Base-by-base conservation (phyloP, 2,329 filamentous ascomycete genomes). In the Aspergillus sp. region DNA sequence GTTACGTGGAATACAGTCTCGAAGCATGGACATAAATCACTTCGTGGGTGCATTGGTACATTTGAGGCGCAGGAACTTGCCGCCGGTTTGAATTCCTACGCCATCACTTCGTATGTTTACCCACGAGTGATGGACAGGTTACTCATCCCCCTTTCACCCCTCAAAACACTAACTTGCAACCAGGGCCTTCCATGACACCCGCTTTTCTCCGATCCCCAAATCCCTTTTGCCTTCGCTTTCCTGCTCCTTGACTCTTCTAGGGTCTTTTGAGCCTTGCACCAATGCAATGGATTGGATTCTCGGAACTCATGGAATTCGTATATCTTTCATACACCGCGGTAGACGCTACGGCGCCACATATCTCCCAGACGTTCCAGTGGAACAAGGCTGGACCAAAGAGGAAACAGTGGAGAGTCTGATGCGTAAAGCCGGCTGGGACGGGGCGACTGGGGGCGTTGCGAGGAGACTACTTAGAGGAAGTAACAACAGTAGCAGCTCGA, bases 1-100 rank as follows among this genome's bases (percentile, higher is more conserved):
- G 88, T 98, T 37, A 95, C 90, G 6, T 97, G 91, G 90, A 95
- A 96, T 70, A 88, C 81, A 0, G 56, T 89, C 43, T 81, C 78
- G 6, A 66, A 73, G 56, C 72, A 64, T 42, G 78, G 81, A 27
- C 70, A 81, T 51, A 83, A 84, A 62, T 79, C 78, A 26, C 79
- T 98, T 34, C 85, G 93, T 47, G 93, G 93, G 47, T 98, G 93
- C 74, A 97, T 98, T 62, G 93, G 93, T 54, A 98, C 91, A 2
- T 98, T 97, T 60, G 86, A 90, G 59, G 66, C 83, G 2, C 81
- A 88, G 58, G 80, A 85, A 39, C 78, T 98, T 9, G 76, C 82
- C 28, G 68, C 79, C 1, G 90, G 90, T 4, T 72, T 98, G 35
- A 74, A 81, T 41, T 82, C 81, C 48, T 97, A 96, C 68, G 86